Conservation (phyloP, 805 yeast species). For the Komagataella mondaviorum region DNA sequence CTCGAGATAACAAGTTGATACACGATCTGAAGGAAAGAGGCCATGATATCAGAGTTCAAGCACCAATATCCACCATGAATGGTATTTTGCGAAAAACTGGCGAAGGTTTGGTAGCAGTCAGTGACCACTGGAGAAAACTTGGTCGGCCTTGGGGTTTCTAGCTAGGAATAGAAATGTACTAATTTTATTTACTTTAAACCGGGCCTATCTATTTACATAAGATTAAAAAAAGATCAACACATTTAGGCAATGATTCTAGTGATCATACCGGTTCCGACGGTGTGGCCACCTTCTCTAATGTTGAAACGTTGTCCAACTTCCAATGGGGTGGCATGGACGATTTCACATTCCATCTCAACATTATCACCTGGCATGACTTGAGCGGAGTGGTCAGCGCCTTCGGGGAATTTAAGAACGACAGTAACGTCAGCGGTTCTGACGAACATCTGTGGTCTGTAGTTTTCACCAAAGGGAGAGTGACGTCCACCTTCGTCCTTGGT, state of each 20-base stretch:
- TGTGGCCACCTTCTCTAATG: slow-evolving; percentile 98
- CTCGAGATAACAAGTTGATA: slow-evolving; percentile 26
- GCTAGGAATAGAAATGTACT: neutral
- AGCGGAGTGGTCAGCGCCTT: slow-evolving; percentile 69
- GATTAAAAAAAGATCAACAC: neutral
- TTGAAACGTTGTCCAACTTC: slow-evolving; percentile 98
- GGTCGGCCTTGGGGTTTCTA: slow-evolving; percentile 62
- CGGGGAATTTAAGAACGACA: slow-evolving; percentile 81
- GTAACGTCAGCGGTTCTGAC: slow-evolving; percentile 95
- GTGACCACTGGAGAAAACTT: slow-evolving; percentile 83
- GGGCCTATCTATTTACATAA: neutral
- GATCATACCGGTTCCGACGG: slow-evolving; percentile 97
- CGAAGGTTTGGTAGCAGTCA: slow-evolving; percentile 52
- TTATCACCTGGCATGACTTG: slow-evolving; percentile 98
- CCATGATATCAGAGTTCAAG: slow-evolving; percentile 27
- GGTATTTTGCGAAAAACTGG: slow-evolving; percentile 27
- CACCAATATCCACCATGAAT: slow-evolving; percentile 44
- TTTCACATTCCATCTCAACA: slow-evolving; percentile 86
- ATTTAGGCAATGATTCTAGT: slow-evolving; percentile 53
- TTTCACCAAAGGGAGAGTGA: slow-evolving; percentile 92
- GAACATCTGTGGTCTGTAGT: slow-evolving; percentile 97
- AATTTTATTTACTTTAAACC: neutral
- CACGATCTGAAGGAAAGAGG: slow-evolving; percentile 28
- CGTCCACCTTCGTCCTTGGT: slow-evolving; percentile 99
- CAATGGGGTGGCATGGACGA: slow-evolving; percentile 82